Conservation (phyloP, 306 rosid genomes). For the Rosa lucieae region DNA sequence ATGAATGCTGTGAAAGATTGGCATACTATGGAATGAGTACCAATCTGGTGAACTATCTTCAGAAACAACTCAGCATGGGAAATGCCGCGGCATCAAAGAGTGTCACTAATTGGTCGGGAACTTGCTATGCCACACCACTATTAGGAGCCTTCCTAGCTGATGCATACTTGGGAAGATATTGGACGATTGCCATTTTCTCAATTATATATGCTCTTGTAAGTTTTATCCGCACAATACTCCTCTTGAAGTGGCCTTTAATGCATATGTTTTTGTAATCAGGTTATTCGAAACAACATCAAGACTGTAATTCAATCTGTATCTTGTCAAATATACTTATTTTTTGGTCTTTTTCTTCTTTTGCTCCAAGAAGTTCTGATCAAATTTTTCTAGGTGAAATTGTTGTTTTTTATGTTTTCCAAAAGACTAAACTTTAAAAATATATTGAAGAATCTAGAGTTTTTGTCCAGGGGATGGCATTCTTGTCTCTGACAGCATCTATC, state of each 20-base stretch:
- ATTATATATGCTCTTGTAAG: slow-evolving; percentile 65
- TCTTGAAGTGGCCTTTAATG: background rate
- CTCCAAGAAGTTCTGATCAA: background rate
- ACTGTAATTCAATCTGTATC: background rate
- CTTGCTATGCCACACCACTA: slow-evolving; percentile 82
- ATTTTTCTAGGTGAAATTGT: background rate
- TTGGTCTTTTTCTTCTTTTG: background rate
- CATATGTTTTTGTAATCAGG: background rate
- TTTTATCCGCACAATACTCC: background rate
- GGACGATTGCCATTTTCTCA: slow-evolving; percentile 85
- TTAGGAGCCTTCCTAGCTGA: slow-evolving; percentile 93
- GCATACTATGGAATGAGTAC: slow-evolving; percentile 92
- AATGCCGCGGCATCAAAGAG: slow-evolving; percentile 60
- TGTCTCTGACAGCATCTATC: slow-evolving; percentile 59
- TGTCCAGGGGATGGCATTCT: slow-evolving; percentile 52
- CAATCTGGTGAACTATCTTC: slow-evolving; percentile 83
- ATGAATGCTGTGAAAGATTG: slow-evolving; percentile 85
- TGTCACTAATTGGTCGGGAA: slow-evolving; percentile 83
- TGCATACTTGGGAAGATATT: slow-evolving; percentile 91
- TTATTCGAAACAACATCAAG: background rate
- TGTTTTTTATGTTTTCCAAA: background rate
- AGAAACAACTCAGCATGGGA: slow-evolving; percentile 54
- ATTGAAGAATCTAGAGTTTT: background rate
- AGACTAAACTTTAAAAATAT: background rate
- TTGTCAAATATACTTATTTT: background rate